Evolutionary conservation across 805 yeast species (phyloP), one percentile per base, ranked within the genome.

Genomic region (Wickerhamiella vanderwaltii): DNA sequence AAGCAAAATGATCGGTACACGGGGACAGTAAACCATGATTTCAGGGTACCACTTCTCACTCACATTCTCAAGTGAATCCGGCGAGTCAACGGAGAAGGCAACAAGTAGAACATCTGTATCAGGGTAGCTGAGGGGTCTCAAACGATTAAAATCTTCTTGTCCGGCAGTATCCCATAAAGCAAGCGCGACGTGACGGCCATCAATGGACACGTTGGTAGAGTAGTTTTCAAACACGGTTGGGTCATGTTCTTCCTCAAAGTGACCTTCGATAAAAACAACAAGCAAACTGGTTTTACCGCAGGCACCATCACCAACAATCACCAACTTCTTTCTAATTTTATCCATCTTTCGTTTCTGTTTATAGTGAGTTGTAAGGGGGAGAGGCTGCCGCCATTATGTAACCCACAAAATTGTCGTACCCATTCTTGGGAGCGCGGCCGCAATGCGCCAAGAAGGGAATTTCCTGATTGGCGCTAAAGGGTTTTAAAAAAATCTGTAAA

Each of bases 101-200:
- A 86, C 79, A 43, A 86, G 63, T 42, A 86, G 78, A 43, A 83
- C 82, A 59, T 87, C 82, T 2, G 95, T 93, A 53, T 84, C 80
- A 9, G 87, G 74, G 55, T 87, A 87, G 15, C 94, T 80, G 49
- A 87, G 65, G 1, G 95, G 95, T 48, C 95, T 72, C 46, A 87
- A 65, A 46, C 95, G 65, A 57, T 86, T 95, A 57, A 86, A 86
- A 61, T 86, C 96, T 63, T 86, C 96, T 62, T 86, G 95, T 2
- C 96, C 96, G 5, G 96, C 95, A 1, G 95, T 86, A 59, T 86
- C 96, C 95, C 96, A 86, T 25, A 86, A 63, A 1, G 94, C 88
- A 43, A 86, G 62, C 49, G 85, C 80, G 5, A 86, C 94, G 13
- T 91, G 81, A 50, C 85, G 86, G 3, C 95, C 95, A 56, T 86